These are phyloP conservation scores for Anthracocystis panici-leucophaei DNA, from an alignment of 1,284 basidiomycete genomes.

Conservation along the genomic window DNA sequence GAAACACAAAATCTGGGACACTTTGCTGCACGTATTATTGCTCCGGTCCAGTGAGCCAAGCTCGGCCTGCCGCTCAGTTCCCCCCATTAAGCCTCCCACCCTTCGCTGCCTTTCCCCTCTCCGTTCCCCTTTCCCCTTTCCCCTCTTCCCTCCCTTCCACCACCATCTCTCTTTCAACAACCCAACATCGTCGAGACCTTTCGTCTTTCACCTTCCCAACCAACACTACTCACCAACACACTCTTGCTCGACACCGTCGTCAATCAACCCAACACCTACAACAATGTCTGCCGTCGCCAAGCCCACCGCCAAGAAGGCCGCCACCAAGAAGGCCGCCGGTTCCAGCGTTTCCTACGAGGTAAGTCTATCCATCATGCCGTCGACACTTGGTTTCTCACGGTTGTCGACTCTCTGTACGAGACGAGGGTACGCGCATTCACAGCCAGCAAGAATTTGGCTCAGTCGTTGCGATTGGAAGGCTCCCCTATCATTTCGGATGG, in stretches of 20 bases:
- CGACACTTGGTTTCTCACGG: background rate
- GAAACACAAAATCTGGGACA: conserved; percentile 17
- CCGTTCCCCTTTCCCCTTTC: conserved; percentile 24
- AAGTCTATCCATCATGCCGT: conserved; percentile 13
- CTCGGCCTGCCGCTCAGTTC: background rate
- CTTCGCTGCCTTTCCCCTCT: conserved; percentile 9
- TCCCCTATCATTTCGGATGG: conserved; percentile 24
- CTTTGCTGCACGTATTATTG: background rate
- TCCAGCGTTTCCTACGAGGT: conserved; percentile 60
- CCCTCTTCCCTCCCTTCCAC: conserved; percentile 43
- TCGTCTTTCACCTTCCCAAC: conserved; percentile 14
- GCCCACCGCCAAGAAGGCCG: conserved; percentile 60
- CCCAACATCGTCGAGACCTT: conserved; percentile 19
- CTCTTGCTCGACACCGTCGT: conserved; percentile 40
- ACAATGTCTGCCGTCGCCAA: conserved; percentile 57
- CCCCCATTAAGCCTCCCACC: conserved; percentile 20
- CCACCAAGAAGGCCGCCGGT: conserved; percentile 55
- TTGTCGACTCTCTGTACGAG: background rate
- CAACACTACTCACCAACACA: conserved; percentile 28
- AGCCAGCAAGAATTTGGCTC: background rate
- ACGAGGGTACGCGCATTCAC: conserved; percentile 16
- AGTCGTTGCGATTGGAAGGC: conserved; percentile 13
- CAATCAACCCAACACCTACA: conserved; percentile 11
- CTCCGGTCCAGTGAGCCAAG: conserved; percentile 1
- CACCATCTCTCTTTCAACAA: conserved; percentile 29